phyloP scores from a whole-genome alignment of 306 rosid species.

The Medicago ruthenica region DNA sequence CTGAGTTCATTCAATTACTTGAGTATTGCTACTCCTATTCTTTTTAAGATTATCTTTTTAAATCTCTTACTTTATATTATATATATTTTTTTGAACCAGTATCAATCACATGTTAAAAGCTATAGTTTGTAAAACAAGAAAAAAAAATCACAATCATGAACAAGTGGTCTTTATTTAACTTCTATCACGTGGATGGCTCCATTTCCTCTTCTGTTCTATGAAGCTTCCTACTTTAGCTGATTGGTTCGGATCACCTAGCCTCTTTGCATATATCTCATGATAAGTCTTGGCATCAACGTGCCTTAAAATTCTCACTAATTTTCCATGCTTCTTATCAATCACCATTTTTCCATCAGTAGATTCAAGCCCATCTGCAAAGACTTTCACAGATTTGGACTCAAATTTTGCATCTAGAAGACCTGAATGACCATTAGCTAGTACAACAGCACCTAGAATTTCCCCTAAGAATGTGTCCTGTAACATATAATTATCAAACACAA shows the following conservation, averaged over 20 bases:
- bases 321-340: constrained; percentile 57
- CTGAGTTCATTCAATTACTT: too few relatives aligned
- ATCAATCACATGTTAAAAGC: constrained; percentile 31
- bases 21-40: too few relatives aligned
- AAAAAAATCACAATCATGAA: constrained; percentile 25
- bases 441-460: constrained; percentile 75
- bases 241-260: constrained; percentile 61
- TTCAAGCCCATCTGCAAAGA: constrained; percentile 61
- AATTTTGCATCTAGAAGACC: constrained; percentile 45
- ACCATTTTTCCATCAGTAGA: constrained; percentile 67
- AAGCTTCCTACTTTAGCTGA: constrained; percentile 78
- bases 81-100: constrained; percentile 19
- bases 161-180: constrained; percentile 3
- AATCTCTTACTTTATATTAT: too few relatives aligned
- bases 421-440: constrained; percentile 48
- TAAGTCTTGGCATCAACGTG: constrained; percentile 52
- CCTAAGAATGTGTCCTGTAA: constrained; percentile 79
- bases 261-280: constrained; percentile 55
- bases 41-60: too few relatives aligned
- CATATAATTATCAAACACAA: constrained; percentile 19
- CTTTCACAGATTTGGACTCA: constrained; percentile 53
- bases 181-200: constrained; percentile 53
- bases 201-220: constrained; percentile 61
- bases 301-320: constrained; percentile 62
- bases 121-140: constrained; percentile 13